A percentile compares a stretch with the other conserved stretches of the same genome.
phyloP scores from a whole-genome alignment of 345 rosid species.

The Conringia planisiliqua region DNA sequence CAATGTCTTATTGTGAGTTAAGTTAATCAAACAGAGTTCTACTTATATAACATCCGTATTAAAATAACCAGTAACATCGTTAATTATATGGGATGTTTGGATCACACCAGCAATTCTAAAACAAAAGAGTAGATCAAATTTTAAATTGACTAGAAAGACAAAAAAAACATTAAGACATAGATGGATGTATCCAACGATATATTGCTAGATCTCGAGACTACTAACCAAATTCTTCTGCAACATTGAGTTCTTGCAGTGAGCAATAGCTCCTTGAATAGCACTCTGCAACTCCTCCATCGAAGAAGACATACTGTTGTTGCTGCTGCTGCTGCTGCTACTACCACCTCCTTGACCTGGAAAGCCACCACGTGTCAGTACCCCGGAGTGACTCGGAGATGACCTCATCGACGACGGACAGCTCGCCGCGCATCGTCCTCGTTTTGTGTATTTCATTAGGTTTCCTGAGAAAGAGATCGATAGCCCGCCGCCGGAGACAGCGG shows the following conservation, averaged over 20 bases:
- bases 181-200: neutral
- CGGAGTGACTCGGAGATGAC: constrained; percentile 91
- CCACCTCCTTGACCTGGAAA: constrained; percentile 26
- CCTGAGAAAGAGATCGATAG: constrained; percentile 80
- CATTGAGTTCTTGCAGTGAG: constrained; percentile 88
- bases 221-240: constrained; percentile 45
- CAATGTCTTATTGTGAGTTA: constrained; percentile 23
- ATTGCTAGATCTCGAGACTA: constrained; percentile 36
- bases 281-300: constrained; percentile 90
- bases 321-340: constrained; percentile 21
- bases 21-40: constrained; percentile 17
- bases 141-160: constrained; percentile 1
- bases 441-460: constrained; percentile 63
- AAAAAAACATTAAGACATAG: neutral
- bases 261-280: constrained; percentile 92
- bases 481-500: constrained; percentile 14
- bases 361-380: constrained; percentile 52
- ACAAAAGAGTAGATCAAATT: constrained; percentile 3
- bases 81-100: constrained; percentile 8
- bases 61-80: constrained; percentile 14
- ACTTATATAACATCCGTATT: neutral
- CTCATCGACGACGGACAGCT: constrained; percentile 92
- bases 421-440: constrained; percentile 56
- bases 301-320: constrained; percentile 33
- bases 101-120: constrained; percentile 21